Evolutionary conservation across 2,329 filamentous ascomycete species (phyloP), one percentile per base, ranked within the genome.

Genomic region (Beauveria rudraprayagi): DNA sequence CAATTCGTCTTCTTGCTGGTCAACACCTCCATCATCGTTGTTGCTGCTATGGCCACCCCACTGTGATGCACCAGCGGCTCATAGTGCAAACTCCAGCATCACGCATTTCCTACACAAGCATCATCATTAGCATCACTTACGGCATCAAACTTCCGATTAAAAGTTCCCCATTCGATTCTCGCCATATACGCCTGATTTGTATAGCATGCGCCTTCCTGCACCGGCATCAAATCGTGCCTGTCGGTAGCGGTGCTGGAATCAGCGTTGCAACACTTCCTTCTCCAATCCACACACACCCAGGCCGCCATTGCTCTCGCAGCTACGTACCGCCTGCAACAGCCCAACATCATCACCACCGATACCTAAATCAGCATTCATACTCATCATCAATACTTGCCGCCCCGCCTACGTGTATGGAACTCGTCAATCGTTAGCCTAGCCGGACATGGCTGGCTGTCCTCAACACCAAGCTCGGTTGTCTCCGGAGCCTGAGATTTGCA

Each of bases 401-500:
- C 26, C 50, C 41, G 58, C 58, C 58, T 41, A 60, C 44, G 56
- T 46, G 47, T 24, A 59, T 60, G 30, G 54, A 43, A 50, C 9
- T 19, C 51, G 48, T 44, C 43, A 24, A 47, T 47, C 50, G 41
- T 30, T 60, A 54, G 58, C 50, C 58, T 60, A 54, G 60, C 61
- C 64, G 64, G 72, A 67, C 56, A 75, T 75, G 73, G 72, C 65
- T 66, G 59, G 60, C 66, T 61, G 64, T 58, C 66, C 64, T 62
- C 60, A 70, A 67, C 68, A 68, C 65, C 64, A 66, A 61, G 62
- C 68, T 65, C 61, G 66, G 56, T 62, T 81, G 14, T 82, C 83
- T 68, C 70, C 82, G 65, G 69, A 77, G 67, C 72, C 78, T 72
- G 70, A 82, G 72, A 70, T 78, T 64, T 73, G 77, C 61, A 71